Evolutionary conservation across 2,329 filamentous ascomycete genomes (phyloP).

Genomic region (Aspergillus luchuensis): DNA sequence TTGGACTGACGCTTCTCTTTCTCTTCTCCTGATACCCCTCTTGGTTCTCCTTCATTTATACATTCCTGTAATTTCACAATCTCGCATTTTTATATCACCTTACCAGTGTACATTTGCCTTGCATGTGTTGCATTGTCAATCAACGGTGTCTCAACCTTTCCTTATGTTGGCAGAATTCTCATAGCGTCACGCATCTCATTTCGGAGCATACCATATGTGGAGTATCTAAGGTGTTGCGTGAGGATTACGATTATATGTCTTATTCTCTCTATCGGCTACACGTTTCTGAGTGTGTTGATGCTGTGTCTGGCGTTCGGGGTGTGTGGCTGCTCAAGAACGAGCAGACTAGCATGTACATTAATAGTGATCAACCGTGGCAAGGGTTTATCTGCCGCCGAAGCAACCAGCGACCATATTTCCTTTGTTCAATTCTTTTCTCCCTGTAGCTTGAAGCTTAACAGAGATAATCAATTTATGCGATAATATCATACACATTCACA

Average conservation of each 20-base stretch:
- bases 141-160: background rate
- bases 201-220: conserved; percentile 10
- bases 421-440: background rate
- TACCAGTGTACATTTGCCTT: background rate
- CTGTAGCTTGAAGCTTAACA: background rate
- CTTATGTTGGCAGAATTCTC: background rate
- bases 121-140: conserved; percentile 3
- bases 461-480: background rate
- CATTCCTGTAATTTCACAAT: conserved; percentile 12
- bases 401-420: background rate
- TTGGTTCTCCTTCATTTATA: conserved; percentile 12
- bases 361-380: background rate
- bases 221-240: conserved; percentile 13
- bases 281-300: background rate
- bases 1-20: conserved; percentile 14
- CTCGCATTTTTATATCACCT: background rate
- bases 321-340: background rate
- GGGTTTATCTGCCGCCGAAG: background rate
- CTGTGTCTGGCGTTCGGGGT: background rate
- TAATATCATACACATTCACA: too few species aligned
- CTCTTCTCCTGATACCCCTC: conserved; percentile 21
- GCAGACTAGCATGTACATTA: conserved; percentile 8
- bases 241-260: background rate
- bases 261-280: background rate
- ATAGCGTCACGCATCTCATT: background rate